Base-by-base conservation (phyloP, 305 asterid genomes). In the Lippia alba region DNA sequence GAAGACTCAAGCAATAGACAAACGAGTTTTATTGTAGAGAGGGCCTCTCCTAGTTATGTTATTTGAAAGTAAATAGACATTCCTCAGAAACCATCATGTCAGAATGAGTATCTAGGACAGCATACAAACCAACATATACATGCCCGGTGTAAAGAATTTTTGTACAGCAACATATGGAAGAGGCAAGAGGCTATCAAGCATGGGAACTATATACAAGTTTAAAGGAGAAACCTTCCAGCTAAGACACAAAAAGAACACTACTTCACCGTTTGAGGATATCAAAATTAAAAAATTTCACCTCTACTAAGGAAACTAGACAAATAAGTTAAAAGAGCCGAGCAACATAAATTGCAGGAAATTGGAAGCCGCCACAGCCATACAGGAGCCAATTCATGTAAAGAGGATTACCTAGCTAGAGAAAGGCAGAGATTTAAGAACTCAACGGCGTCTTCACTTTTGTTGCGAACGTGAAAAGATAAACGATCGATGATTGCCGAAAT, bases 371-470 rank as follows among this genome's bases (percentile, higher is more conserved):
- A 24, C 30, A 24, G 30, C 30, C 30, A 41, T 30, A 39, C 32
- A 30, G 53, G 34, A 74, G 69, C 5, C 24, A 50, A 9, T 54
- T 36, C 6, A 12, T 3, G 45, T n/a, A 48, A 58, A 72, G 67
- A 64, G 64, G 55, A 63, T 36, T 78, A 72, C 96, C 96, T 83
- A 44, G 96, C 73, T 19, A 89, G 90, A 11, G 96, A 89, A 67
- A 87, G 84, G 74, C 96, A 90, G 61, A 87, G 91, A 49, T 84
- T 79, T 33, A 51, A 64, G 72, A 82, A 81, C 74, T 87, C 84
- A 11, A 10, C 53, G n/a, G 41, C 5, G 61, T 82, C 55, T 20
- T 58, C 54, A 15, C 68, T 59, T 62, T 53, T 55, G 61, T 3
- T 8, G 59, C 34, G 45, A 49, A 83, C 56, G 70, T 66, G 80